Evolutionary conservation across 345 rosid genomes (phyloP), one percentile per base, ranked within the genome.

Genomic region (Brassica cretica): DNA sequence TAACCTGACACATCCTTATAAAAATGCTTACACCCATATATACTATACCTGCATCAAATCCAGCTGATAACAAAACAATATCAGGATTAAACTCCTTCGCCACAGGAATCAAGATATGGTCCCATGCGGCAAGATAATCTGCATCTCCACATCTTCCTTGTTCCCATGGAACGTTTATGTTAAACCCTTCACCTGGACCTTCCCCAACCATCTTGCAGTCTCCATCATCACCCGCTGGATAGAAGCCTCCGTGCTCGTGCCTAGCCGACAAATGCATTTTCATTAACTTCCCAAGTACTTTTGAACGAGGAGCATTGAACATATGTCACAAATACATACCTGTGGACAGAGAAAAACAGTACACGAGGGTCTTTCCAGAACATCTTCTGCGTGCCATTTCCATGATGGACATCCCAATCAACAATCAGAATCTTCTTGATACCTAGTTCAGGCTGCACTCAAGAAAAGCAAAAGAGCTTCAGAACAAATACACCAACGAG

Each of bases 351-450:
- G 89, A 94, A 94, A 87, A 95, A 93, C 12, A 95, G 74, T 55
- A 93, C 98, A 27, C 88, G 94, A 80, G 99, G 88, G 78, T 95
- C 98, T 71, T 89, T 72, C 97, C 96, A 91, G 78, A 95, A 95
- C 81, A 84, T 84, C 84, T 91, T 93, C 80, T 95, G 97, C 21
- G 98, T 95, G 60, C 97, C 96, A 74, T 95, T 95, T 64, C 99
- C 99, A 15, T 95, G 98, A 83, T 95, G 99, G 68, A 93, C 93
- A 85, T 95, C 99, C 99, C 99, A 93, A 79, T 93, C 99, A 81
- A 91, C 98, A 80, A 95, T 83, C 84, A 95, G 78, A 74, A 95
- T 91, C 82, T 83, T 93, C 61, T 88, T 91, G 71, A 95, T 60
- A 74, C 93, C 90, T 80, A 94, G 78, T 71, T 89, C 93, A 5